Evolutionary conservation across 176 grass and related monocot genomes (phyloP), one percentile per base, ranked within the genome.

Genomic region (Carex parvula): DNA sequence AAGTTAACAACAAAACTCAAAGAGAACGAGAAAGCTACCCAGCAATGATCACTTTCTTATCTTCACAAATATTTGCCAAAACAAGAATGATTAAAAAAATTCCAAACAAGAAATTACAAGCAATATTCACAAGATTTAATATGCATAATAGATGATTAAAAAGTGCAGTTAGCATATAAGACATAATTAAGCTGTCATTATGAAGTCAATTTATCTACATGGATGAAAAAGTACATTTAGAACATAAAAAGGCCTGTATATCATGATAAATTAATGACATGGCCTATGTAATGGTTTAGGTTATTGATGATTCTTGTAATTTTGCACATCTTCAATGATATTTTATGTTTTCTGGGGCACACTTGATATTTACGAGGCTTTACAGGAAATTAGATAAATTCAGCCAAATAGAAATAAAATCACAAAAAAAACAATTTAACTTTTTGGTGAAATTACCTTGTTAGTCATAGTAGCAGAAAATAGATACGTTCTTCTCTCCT

Each of bases 381-480:
- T 15, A 26, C 22, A 64, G 61, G 64, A 33, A 66, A 66, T 66
- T 7, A 35, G 64, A 66, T 66, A 66, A 33, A 66, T 66, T 33
- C 29, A 35, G 64, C 64, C 29, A 0, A 66, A 42, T 11, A 42
- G 33, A 41, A 41, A 17, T 8, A 15, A 35, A 21, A 44, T 17
- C 68, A 70, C 8, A 0, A 42, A 21, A 9, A 24, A 15, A 53
- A 29, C 8, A 46, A 61, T 22, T 9, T 2, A 61, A 61, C 60
- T 61, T 60, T 21, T 58, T 1, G 5, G 44, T 46, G 44, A 76
- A 52, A 42, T 32, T 75, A 98, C 92, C 91, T 98, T 98, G 81
- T 95, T 91, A 2, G 95, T 95, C 93, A 98, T 98, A 35, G 92
- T 95, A 15, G 95, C 95, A 84, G 95, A 98, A 81, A 95, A 98